These are phyloP conservation scores for Keqinozyma sinolaborantium DNA, from an alignment of 1,139 yeast genomes.

Conservation along the genomic window DNA sequence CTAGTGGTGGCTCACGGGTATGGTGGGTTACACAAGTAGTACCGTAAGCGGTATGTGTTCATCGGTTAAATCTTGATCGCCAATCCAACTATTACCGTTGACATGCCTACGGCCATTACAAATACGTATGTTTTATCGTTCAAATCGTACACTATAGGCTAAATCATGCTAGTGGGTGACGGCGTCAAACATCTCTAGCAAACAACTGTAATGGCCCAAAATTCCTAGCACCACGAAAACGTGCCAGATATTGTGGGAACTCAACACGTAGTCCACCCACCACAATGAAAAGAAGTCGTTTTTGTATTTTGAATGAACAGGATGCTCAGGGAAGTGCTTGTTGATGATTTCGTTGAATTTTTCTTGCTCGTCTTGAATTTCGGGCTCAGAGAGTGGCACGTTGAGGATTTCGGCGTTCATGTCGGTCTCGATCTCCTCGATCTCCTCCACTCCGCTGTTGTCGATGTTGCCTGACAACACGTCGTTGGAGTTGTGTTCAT, in stretches of 20 bases:
- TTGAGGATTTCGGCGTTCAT: conserved; percentile 16
- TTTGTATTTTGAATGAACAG: conserved; percentile 40
- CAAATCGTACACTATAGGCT: too few relatives aligned
- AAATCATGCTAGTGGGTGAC: neutral
- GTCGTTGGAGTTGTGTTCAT: conserved; percentile 28
- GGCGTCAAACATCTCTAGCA: conserved; percentile 58
- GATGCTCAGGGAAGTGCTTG: conserved; percentile 53
- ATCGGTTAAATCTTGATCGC: too few relatives aligned
- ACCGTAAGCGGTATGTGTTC: too few relatives aligned
- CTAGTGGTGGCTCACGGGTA: too few relatives aligned
- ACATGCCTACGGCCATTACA: too few relatives aligned
- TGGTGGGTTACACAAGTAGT: too few relatives aligned
- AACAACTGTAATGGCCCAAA: conserved; percentile 77
- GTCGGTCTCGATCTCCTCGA: conserved; percentile 39
- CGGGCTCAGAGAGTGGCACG: conserved; percentile 3
- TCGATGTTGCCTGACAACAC: conserved; percentile 35
- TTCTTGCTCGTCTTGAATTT: conserved; percentile 15
- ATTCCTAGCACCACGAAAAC: conserved; percentile 84
- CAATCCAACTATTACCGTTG: too few relatives aligned
- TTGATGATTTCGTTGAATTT: conserved; percentile 35
- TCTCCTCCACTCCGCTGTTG: conserved; percentile 42
- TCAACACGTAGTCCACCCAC: conserved; percentile 78
- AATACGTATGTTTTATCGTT: too few relatives aligned
- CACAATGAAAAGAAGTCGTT: conserved; percentile 60
- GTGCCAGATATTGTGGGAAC: conserved; percentile 94